Conservation (phyloP, 2,329 filamentous ascomycete species). For the Colletotrichum sp. region DNA sequence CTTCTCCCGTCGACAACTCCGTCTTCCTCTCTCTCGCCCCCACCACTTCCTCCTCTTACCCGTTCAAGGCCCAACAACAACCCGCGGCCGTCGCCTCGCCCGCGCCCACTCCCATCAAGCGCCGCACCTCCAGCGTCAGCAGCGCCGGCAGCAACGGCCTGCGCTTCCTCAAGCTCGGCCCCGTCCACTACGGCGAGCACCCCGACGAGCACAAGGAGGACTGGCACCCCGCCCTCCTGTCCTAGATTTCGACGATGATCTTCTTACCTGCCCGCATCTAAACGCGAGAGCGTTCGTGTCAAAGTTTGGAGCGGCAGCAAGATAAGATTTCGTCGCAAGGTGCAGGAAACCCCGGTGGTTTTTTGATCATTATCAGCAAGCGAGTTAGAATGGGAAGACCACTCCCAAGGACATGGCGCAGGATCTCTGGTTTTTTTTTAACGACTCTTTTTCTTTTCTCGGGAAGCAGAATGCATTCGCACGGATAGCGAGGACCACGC, state of each 20-base stretch:
- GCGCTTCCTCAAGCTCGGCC: conserved; percentile 67
- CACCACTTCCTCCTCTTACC: conserved; percentile 61
- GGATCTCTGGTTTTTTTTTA: background rate
- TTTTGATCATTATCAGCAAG: background rate
- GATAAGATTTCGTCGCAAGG: background rate
- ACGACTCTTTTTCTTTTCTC: background rate
- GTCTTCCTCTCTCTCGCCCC: conserved; percentile 64
- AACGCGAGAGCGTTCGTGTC: background rate
- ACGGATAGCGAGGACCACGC: background rate
- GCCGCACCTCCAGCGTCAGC: conserved; percentile 62
- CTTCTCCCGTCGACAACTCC: conserved; percentile 20
- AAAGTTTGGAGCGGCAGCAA: background rate
- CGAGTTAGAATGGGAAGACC: background rate
- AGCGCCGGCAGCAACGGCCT: conserved; percentile 43
- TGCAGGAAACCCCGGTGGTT: conserved; percentile 1
- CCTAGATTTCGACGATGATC: background rate
- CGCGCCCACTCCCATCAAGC: conserved; percentile 31
- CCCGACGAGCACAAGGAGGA: conserved; percentile 56
- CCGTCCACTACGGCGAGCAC: conserved; percentile 69
- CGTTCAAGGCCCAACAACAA: conserved; percentile 39
- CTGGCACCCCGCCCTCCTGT: conserved; percentile 14
- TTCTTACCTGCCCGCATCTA: background rate
- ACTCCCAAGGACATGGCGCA: background rate
- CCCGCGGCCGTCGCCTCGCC: conserved; percentile 31
- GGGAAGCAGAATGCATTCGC: background rate